Evolutionary conservation across 495 filamentous ascomycete species (phyloP).

Genomic region (Talaromyces thailandensis): DNA sequence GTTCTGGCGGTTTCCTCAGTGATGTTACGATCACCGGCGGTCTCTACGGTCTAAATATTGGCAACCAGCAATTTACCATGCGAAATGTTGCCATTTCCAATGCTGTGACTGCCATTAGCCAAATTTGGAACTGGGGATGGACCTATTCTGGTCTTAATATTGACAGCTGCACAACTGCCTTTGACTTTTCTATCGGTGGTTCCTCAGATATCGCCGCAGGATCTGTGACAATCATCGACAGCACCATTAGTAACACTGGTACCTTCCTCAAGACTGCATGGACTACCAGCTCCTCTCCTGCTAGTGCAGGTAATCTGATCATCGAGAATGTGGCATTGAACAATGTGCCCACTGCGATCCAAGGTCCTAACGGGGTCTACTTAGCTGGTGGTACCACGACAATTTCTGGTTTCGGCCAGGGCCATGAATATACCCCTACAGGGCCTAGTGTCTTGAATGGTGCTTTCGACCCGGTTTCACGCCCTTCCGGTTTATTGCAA

Average conservation of each 20-base stretch:
- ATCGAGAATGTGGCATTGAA: conserved; percentile 61
- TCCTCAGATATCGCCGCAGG: conserved; percentile 25
- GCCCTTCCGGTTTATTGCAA: conserved; percentile 28
- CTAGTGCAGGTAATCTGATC: conserved; percentile 43
- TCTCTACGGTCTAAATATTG: conserved; percentile 51
- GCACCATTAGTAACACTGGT: conserved; percentile 53
- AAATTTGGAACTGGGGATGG: conserved; percentile 53
- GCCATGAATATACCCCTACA: conserved; percentile 38
- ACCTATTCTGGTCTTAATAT: conserved; percentile 41
- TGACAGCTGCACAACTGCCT: conserved; percentile 42
- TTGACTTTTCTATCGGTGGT: conserved; percentile 34
- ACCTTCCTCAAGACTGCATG: conserved; percentile 54
- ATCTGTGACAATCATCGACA: conserved; percentile 44
- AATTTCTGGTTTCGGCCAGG: conserved; percentile 46
- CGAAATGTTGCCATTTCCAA: conserved; percentile 62
- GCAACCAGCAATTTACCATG: conserved; percentile 79
- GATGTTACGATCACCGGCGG: conserved; percentile 64
- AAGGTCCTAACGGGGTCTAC: conserved; percentile 40
- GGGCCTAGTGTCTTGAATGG: conserved; percentile 34
- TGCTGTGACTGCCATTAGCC: conserved; percentile 49
- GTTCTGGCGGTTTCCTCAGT: conserved; percentile 62
- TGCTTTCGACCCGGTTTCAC: conserved; percentile 22
- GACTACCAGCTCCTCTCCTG: conserved; percentile 20
- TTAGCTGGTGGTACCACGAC: conserved; percentile 51
- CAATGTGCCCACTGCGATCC: conserved; percentile 51